phyloP scores from a whole-genome alignment of 371 early-diverging fungal genomes.

The Batrachochytrium dendrobatidis region DNA sequence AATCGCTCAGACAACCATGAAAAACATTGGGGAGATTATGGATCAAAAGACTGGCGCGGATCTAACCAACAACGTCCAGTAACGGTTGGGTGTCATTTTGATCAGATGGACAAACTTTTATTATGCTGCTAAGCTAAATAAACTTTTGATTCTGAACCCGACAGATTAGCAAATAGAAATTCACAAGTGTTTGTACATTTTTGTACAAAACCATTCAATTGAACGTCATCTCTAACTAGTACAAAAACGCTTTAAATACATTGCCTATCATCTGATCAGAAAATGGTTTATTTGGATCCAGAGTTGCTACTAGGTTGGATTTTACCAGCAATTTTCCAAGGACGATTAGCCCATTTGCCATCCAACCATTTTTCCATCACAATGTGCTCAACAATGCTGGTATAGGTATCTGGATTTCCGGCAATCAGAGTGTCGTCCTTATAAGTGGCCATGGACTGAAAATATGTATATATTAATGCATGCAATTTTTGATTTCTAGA shows the following conservation, averaged over 20 bases:
- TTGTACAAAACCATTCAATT: too few species aligned
- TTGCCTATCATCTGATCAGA: too few species aligned
- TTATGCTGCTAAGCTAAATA: too few species aligned
- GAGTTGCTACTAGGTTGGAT: neutral
- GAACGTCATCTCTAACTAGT: too few species aligned
- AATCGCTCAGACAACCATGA: constrained; percentile 23
- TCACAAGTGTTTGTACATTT: too few species aligned
- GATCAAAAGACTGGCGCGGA: constrained; percentile 18
- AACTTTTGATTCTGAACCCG: too few species aligned
- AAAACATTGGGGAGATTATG: constrained; percentile 23
- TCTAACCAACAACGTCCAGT: constrained; percentile 1
- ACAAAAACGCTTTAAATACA: too few species aligned
- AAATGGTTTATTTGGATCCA: too few species aligned
- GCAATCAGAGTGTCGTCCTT: constrained; percentile 9
- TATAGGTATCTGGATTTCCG: constrained; percentile 13
- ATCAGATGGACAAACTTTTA: too few species aligned
- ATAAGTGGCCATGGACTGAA: constrained; percentile 17
- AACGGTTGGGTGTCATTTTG: too few species aligned
- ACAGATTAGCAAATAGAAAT: too few species aligned
- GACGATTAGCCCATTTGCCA: neutral
- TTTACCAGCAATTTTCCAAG: constrained; percentile 21
- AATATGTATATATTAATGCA: neutral
- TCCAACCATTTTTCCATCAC: constrained; percentile 19
- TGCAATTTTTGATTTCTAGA: neutral
- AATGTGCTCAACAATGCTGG: constrained; percentile 15